Percentiles rank a stretch among this genome's conserved stretches.
Evolutionary conservation across 306 rosid species (phyloP).

Genomic region (Cicer yamashitae): DNA sequence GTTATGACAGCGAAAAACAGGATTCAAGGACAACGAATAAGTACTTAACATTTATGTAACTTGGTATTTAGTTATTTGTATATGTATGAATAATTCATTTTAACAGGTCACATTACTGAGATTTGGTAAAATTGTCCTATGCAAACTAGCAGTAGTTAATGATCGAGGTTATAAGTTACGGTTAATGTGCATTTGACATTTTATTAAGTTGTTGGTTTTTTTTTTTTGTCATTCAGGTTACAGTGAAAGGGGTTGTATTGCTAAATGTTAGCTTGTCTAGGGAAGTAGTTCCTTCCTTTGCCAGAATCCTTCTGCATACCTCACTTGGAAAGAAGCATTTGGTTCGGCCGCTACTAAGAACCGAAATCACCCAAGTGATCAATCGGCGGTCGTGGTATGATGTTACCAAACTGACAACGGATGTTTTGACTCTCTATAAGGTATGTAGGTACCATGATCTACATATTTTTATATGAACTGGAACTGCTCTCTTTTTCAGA

Average conservation of each 20-base stretch:
- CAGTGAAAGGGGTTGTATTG: slow-evolving; percentile 79
- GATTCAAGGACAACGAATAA: slow-evolving; percentile 22
- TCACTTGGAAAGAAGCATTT: slow-evolving; percentile 96
- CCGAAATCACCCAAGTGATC: slow-evolving; percentile 92
- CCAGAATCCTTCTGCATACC: slow-evolving; percentile 89
- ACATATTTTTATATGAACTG: neutral
- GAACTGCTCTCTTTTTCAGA: slow-evolving; percentile 10
- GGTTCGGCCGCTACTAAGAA: slow-evolving; percentile 88
- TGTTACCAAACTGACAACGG: slow-evolving; percentile 80
- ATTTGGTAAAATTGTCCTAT: neutral
- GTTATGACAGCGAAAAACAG: slow-evolving; percentile 12
- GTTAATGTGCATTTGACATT: slow-evolving; percentile 9
- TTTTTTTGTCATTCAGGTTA: slow-evolving; percentile 63
- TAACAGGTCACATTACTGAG: slow-evolving; percentile 14
- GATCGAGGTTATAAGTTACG: neutral
- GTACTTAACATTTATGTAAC: slow-evolving; percentile 14
- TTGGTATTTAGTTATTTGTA: slow-evolving; percentile 17
- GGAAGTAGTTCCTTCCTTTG: slow-evolving; percentile 97
- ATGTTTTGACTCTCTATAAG: slow-evolving; percentile 83
- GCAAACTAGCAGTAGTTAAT: slow-evolving; percentile 27
- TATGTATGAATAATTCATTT: slow-evolving; percentile 23
- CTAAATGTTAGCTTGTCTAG: slow-evolving; percentile 85
- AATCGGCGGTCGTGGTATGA: slow-evolving; percentile 95
- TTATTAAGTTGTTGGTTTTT: slow-evolving; percentile 10
- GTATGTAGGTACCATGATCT: slow-evolving; percentile 50